Evolutionary conservation across 208 protist genomes (phyloP).

Genomic region (Trypanosoma scelopori): DNA sequence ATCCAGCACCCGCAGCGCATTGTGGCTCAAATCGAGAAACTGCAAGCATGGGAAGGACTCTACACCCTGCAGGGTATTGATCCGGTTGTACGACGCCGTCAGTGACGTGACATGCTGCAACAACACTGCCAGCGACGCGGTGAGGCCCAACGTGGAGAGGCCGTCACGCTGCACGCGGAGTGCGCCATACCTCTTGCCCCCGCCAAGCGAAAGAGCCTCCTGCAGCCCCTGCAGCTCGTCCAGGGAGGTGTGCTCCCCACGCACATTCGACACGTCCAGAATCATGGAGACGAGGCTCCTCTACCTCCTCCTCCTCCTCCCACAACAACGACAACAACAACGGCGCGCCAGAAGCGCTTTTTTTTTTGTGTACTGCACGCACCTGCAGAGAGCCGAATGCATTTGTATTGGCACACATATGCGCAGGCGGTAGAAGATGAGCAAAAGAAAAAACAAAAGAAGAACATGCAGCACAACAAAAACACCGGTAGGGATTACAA

Average conservation of each 20-base stretch:
- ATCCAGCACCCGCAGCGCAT: slow-evolving; percentile 66
- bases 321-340: too few species aligned
- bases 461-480: too few species aligned
- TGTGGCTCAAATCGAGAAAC: slow-evolving; percentile 78
- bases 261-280: slow-evolving; percentile 29
- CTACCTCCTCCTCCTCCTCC: background rate
- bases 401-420: background rate
- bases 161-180: slow-evolving; percentile 22
- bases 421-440: background rate
- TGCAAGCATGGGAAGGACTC: slow-evolving; percentile 64
- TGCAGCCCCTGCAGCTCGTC: slow-evolving; percentile 18
- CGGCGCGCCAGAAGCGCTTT: too few species aligned
- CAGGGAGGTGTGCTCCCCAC: slow-evolving; percentile 25
- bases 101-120: slow-evolving; percentile 63
- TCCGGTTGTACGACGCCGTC: slow-evolving; percentile 57
- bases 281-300: slow-evolving; percentile 6
- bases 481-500: too few species aligned
- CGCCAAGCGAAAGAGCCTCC: background rate
- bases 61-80: slow-evolving; percentile 59
- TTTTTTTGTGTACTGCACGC: background rate
- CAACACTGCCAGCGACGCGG: slow-evolving; percentile 27
- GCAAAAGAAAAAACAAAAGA: slow-evolving; percentile 9
- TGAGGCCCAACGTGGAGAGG: slow-evolving; percentile 36
- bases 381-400: background rate
- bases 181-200: slow-evolving; percentile 3